Evolutionary conservation across 1,139 yeast genomes (phyloP).

Genomic region (Hemisphaericaspora lyxosophila): DNA sequence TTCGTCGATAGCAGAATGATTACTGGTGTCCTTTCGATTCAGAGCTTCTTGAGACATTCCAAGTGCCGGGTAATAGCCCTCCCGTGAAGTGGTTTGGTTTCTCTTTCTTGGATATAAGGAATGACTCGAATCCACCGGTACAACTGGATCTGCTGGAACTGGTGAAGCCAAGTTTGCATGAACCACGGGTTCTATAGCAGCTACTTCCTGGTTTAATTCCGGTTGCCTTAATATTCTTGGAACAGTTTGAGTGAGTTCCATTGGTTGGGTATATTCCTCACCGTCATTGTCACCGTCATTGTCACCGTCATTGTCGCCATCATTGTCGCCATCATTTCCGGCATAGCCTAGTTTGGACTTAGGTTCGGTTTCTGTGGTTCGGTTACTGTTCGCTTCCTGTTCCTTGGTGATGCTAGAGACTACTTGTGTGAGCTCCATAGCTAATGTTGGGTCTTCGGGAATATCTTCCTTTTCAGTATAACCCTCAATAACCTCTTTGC

Average conservation of each 20-base stretch:
- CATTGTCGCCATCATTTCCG: no score
- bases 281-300: no score
- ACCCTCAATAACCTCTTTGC: constrained; percentile 2
- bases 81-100: not conserved
- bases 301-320: not conserved
- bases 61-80: not conserved
- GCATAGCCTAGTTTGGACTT: no score
- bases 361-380: no score
- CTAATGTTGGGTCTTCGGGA: constrained; percentile 3
- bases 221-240: not conserved
- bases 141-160: not conserved
- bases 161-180: not conserved
- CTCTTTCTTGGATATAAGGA: not conserved
- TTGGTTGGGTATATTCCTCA: constrained; percentile 11
- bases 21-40: not conserved
- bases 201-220: not conserved
- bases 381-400: not conserved
- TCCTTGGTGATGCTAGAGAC: constrained; percentile 1
- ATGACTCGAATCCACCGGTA: not conserved
- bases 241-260: constrained; percentile 16
- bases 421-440: constrained; percentile 4
- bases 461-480: constrained; percentile 6
- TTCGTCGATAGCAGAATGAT: not conserved
- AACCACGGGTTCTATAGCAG: no score
- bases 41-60: not conserved